Conservation (phyloP, 176 grass and related monocot genomes). For the Elymus sibiricus region DNA sequence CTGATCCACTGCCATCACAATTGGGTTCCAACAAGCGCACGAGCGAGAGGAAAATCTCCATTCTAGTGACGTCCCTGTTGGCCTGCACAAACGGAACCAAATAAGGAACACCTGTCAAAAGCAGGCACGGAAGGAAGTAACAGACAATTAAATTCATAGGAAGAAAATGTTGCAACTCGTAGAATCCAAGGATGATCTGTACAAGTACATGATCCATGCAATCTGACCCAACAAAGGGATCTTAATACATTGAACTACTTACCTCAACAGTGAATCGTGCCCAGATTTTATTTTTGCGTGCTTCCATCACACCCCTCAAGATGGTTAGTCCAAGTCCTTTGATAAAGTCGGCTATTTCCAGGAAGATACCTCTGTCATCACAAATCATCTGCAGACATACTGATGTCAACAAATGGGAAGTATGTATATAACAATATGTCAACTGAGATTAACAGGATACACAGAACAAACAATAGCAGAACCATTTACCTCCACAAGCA, state of each 20-base stretch:
- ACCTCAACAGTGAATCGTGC: slow-evolving; percentile 81
- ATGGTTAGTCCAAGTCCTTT: slow-evolving; percentile 83
- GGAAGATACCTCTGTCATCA: slow-evolving; percentile 73
- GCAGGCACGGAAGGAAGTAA: neutral
- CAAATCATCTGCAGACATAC: slow-evolving; percentile 61
- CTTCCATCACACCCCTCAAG: slow-evolving; percentile 80
- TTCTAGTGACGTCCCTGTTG: slow-evolving; percentile 72
- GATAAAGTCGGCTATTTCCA: slow-evolving; percentile 86
- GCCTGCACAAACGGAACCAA: slow-evolving; percentile 36
- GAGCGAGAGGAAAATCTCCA: slow-evolving; percentile 82
- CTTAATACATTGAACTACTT: slow-evolving; percentile 2
- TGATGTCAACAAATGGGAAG: slow-evolving; percentile 17
- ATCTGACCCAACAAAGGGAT: slow-evolving; percentile 5
- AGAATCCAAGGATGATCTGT: neutral
- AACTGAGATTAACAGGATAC: neutral
- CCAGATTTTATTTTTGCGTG: slow-evolving; percentile 78
- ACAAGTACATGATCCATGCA: neutral
- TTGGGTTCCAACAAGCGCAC: slow-evolving; percentile 57
- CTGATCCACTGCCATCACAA: slow-evolving; percentile 33
- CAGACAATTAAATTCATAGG: neutral
- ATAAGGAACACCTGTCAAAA: neutral
- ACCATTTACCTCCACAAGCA: slow-evolving; percentile 75
- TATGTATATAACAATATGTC: neutral
- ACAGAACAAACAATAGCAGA: slow-evolving; percentile 9
- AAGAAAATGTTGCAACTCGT: neutral